Base-by-base conservation (phyloP, 768 basidiomycete species). In the Auricularia auricula-judae region DNA sequence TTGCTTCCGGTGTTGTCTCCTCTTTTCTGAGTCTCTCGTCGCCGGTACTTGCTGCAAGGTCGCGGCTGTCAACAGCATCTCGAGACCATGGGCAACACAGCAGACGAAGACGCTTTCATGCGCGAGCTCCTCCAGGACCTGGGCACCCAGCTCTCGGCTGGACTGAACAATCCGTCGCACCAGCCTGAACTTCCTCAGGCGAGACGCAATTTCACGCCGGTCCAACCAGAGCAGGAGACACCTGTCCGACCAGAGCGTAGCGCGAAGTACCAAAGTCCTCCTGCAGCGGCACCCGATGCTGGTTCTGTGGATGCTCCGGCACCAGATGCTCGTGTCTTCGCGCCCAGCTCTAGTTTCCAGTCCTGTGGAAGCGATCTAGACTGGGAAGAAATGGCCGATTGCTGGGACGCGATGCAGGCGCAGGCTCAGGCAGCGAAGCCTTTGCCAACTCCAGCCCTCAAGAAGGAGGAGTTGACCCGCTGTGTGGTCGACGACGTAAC, bases 51-150 rank as follows among this genome's bases (percentile, higher is more conserved):
- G 29, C 29, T 29, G 29, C 29, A 29, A 29, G 29, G 2, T 29
- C 29, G 29, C 29, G 29, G 29, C 29, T 29, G 0, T 29, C 29
- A 29, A 29, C 29, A 29, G 29, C 29, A 29, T 29, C 29, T 29
- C 29, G 29, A 1, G 7, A 54, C 53, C 53, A 29, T 29, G 29
- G 53, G 10, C 53, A 42, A 42, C 39, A 54, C 29, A 18, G 53
- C 53, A 8, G 84, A 84, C 47, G 88, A 89, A 67, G 78, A 80
- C 34, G 82, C 74, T 3, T 85, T 91, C 70, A 81, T 91, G 78
- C 74, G 77, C 14, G 74, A 70, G 34, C 70, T 89, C 1, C 72
- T 88, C 56, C 71, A 77, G 0, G 82, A 79, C 35, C 72, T 91
- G 62, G 84, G 86, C 68, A 54, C 53, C 18, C 80, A 82, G 66